Conservation (phyloP, 2,329 filamentous ascomycete species). For the Cladorrhinum sp. region DNA sequence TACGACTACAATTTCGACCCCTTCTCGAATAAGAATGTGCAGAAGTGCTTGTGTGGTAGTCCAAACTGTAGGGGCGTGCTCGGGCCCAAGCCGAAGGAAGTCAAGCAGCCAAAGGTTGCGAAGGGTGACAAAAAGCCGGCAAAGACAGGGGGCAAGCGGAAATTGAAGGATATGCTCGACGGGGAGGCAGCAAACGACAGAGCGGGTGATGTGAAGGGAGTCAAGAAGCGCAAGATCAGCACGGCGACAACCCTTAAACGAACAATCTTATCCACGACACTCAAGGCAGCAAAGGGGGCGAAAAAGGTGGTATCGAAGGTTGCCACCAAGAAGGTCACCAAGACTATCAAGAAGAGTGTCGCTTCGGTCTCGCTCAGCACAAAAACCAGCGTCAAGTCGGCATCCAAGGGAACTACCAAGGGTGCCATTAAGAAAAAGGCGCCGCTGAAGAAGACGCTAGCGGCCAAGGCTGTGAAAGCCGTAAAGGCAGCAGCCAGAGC, state of each 20-base stretch:
- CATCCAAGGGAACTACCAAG: constrained; percentile 4
- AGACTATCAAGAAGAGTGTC: constrained; percentile 26
- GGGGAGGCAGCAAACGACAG: constrained; percentile 37
- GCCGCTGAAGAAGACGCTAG: neutral
- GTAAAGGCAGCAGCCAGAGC: neutral
- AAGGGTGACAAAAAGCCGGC: constrained; percentile 44
- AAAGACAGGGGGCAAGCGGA: constrained; percentile 48
- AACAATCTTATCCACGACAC: constrained; percentile 31
- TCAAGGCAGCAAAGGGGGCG: constrained; percentile 35
- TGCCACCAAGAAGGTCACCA: constrained; percentile 33
- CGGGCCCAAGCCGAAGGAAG: constrained; percentile 58
- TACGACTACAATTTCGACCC: constrained; percentile 83
- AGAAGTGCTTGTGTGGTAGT: constrained; percentile 62
- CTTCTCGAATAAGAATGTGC: constrained; percentile 66
- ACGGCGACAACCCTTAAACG: constrained; percentile 36
- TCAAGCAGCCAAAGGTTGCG: constrained; percentile 44
- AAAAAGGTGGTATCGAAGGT: constrained; percentile 37
- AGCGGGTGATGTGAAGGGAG: constrained; percentile 25
- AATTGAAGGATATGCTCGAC: constrained; percentile 51
- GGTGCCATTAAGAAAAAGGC: constrained; percentile 2
- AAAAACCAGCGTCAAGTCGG: constrained; percentile 13
- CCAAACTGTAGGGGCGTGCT: constrained; percentile 62
- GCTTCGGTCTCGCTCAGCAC: constrained; percentile 20
- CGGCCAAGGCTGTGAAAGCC: neutral
- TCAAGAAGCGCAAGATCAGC: constrained; percentile 49